Base-by-base conservation (phyloP, 805 yeast species). In the Metschnikowia orientalis region DNA sequence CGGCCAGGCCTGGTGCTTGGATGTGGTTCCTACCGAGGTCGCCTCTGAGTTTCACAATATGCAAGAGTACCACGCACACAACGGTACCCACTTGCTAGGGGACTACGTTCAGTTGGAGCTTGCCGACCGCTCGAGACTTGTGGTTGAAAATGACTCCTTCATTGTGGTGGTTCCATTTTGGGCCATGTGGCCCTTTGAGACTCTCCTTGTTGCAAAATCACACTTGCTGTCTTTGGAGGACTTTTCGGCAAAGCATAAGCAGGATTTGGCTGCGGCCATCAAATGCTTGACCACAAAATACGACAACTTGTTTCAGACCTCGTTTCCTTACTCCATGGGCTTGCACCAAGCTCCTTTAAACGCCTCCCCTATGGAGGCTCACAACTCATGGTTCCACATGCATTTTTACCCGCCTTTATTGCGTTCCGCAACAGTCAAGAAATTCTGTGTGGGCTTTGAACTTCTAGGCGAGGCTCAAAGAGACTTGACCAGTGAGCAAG, bases 161-260 rank as follows among this genome's bases (percentile, higher is more conserved):
- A 46, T 81, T 14, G 83, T 72, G 4, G 75, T 81, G 8, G 87
- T 81, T 12, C 89, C 89, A 34, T 81, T 76, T 53, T 81, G 90
- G 90, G 89, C 88, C 5, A 67, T 77, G 21, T 81, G 89, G 89
- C 90, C 90, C 10, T 81, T 80, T 52, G 88, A 81, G 57, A 76
- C 85, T 5, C 57, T 81, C 59, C 59, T 81, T 20, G 56, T 81
- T 5, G 53, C 85, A n/a, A 75, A 75, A 48, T 54, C 61, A 9
- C 79, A 77, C 37, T 57, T 77, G 32, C 56, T 69, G 15, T 71
- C 77, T 8, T 52, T 79, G 9, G 59, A 57, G 24, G 70, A 71
- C 18, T 70, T 79, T 44, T 58, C 56, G 18, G 63, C 57, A 23
- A 53, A 57, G 37, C 75, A 81, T 41, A 67, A 64, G 35, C 12